phyloP scores from a whole-genome alignment of 805 yeast genomes.

The Kazachstania psychrophila region DNA sequence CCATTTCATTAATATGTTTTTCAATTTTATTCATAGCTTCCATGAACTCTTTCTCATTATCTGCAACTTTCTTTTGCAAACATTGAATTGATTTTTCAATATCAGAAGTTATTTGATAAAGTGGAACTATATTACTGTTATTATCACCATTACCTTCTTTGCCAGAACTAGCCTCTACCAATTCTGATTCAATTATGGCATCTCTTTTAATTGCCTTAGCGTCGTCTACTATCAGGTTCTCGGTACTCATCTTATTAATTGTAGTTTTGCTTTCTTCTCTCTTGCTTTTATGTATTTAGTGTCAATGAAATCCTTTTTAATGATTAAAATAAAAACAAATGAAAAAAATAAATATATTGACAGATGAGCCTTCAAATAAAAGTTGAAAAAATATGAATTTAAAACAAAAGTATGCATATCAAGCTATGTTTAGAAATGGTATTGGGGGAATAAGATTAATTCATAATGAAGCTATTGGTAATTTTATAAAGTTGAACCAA shows the following conservation, averaged over 20 bases:
- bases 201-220: background rate
- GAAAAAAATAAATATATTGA: too few relatives aligned
- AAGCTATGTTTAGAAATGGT: too few relatives aligned
- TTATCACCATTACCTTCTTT: background rate
- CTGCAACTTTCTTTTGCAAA: slow-evolving; percentile 11
- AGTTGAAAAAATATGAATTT: too few relatives aligned
- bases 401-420: too few relatives aligned
- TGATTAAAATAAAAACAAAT: too few relatives aligned
- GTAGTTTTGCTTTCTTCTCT: background rate
- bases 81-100: slow-evolving; percentile 20
- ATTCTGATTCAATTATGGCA: background rate
- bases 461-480: slow-evolving; percentile 12
- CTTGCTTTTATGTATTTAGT: background rate
- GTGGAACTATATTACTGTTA: slow-evolving; percentile 12
- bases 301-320: too few relatives aligned
- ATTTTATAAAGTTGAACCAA: slow-evolving; percentile 16
- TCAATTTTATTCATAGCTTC: slow-evolving; percentile 15
- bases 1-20: slow-evolving; percentile 12
- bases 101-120: slow-evolving; percentile 24
- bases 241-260: slow-evolving; percentile 1
- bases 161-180: background rate
- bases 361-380: too few relatives aligned
- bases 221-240: background rate
- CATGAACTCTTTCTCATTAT: slow-evolving; percentile 18
- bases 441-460: slow-evolving; percentile 4